Conservation (phyloP, 1,284 basidiomycete genomes). For the Trametes versicolor region DNA sequence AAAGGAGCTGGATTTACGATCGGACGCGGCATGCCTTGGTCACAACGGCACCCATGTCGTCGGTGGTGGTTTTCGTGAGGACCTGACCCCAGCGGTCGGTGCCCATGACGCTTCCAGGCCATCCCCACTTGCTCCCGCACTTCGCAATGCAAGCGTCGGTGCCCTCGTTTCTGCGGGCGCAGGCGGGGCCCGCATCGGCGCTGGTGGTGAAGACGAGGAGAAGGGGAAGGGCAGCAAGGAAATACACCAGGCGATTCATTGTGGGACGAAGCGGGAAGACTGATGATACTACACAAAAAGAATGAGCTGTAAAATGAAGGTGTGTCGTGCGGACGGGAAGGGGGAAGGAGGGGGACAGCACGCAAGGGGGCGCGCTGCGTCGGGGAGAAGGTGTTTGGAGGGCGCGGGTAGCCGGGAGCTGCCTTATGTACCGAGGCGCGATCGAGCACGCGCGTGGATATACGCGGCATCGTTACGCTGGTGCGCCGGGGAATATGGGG, state of each 20-base stretch:
- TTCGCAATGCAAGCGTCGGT: constrained; percentile 50
- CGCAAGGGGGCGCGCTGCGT: constrained; percentile 34
- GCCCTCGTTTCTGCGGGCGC: constrained; percentile 51
- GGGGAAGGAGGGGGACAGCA: constrained; percentile 21
- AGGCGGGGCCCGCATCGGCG: constrained; percentile 58
- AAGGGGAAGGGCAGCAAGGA: constrained; percentile 51
- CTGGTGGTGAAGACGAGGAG: constrained; percentile 46
- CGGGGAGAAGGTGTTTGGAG: constrained; percentile 25
- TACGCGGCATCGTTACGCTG: constrained; percentile 27
- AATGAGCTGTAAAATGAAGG: constrained; percentile 39
- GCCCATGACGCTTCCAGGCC: constrained; percentile 59
- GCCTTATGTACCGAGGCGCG: constrained; percentile 28
- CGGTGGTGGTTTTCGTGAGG: constrained; percentile 45
- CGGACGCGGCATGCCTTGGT: constrained; percentile 50
- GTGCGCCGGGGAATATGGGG: constrained; percentile 24
- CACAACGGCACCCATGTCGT: constrained; percentile 43
- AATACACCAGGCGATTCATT: constrained; percentile 54
- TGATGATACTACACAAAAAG: constrained; percentile 35
- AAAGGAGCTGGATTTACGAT: constrained; percentile 25
- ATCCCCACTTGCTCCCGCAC: constrained; percentile 62
- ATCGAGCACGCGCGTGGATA: constrained; percentile 13
- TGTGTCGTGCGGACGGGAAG: constrained; percentile 26
- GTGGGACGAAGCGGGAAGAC: constrained; percentile 35
- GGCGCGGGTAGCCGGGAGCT: constrained; percentile 1
- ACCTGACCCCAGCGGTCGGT: constrained; percentile 63